Evolutionary conservation across 2,329 filamentous ascomycete genomes (phyloP).

Genomic region (Colletotrichum tanaceti): DNA sequence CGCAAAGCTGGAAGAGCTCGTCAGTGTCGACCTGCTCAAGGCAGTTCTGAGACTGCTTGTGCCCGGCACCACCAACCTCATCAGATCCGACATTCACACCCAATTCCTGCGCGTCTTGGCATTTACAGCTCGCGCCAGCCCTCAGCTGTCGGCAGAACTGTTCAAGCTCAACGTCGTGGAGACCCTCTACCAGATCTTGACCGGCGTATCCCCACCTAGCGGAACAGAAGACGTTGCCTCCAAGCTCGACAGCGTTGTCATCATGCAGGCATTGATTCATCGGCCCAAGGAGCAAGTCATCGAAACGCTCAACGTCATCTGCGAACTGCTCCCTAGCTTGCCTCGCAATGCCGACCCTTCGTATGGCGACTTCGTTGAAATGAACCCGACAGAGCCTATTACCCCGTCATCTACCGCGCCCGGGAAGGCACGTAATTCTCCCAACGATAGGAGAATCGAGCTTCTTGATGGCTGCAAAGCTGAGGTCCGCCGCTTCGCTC

Average conservation of each 20-base stretch:
- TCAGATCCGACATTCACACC: conserved; percentile 93
- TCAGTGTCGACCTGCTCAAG: conserved; percentile 86
- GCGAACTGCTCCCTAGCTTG: conserved; percentile 86
- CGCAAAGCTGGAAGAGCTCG: conserved; percentile 89
- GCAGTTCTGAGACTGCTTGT: conserved; percentile 88
- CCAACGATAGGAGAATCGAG: conserved; percentile 84
- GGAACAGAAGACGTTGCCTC: conserved; percentile 81
- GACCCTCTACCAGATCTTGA: conserved; percentile 96
- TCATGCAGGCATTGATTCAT: conserved; percentile 98
- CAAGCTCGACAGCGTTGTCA: conserved; percentile 94
- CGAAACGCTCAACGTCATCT: conserved; percentile 97
- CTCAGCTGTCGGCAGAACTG: conserved; percentile 85
- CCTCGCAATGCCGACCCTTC: conserved; percentile 64
- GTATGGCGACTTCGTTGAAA: conserved; percentile 57
- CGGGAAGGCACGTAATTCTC: conserved; percentile 61
- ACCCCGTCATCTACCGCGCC: conserved; percentile 55
- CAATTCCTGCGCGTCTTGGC: conserved; percentile 93
- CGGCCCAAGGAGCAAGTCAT: conserved; percentile 95
- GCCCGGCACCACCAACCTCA: conserved; percentile 94
- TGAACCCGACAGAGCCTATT: conserved; percentile 54
- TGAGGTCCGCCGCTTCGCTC: conserved; percentile 89
- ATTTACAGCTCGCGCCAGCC: conserved; percentile 90
- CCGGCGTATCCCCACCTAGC: conserved; percentile 89
- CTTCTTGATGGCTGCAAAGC: conserved; percentile 84
- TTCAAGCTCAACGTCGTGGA: conserved; percentile 98